Conservation (phyloP, 2,329 filamentous ascomycete species). For the Phoma herbarum region DNA sequence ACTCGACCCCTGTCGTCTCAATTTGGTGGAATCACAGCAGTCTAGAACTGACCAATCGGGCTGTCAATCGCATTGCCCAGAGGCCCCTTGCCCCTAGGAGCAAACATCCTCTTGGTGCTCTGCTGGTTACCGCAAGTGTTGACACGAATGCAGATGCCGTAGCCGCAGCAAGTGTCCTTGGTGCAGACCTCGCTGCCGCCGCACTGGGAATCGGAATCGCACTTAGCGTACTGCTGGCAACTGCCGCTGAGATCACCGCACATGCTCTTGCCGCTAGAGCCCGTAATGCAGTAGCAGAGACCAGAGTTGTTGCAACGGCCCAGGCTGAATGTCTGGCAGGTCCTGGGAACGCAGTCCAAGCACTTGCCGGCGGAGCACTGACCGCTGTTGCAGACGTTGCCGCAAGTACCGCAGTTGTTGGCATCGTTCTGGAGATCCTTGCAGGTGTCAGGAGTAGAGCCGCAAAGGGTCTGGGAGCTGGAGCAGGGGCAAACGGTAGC, state of each 20-base stretch:
- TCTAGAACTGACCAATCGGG: background rate
- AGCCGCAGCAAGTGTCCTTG: conserved; percentile 13
- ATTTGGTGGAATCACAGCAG: too few species aligned
- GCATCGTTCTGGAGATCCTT: conserved; percentile 17
- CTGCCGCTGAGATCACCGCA: background rate
- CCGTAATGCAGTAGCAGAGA: conserved; percentile 1
- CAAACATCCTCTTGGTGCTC: conserved; percentile 12
- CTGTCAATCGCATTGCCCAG: background rate
- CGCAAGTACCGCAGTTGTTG: conserved; percentile 22
- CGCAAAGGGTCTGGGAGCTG: conserved; percentile 9
- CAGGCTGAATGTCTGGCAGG: background rate
- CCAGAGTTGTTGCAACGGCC: background rate
- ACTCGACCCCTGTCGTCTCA: background rate
- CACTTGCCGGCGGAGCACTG: conserved; percentile 14
- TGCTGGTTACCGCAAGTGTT: conserved; percentile 5
- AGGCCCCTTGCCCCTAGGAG: conserved; percentile 3
- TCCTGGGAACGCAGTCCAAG: background rate
- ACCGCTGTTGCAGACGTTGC: conserved; percentile 14
- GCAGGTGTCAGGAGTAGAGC: conserved; percentile 17
- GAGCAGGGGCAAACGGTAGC: conserved; percentile 20
- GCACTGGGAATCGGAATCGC: conserved; percentile 7
- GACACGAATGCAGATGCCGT: conserved; percentile 8
- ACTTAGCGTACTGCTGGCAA: background rate
- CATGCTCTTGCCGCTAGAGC: background rate
- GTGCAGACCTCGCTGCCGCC: conserved; percentile 7